A percentile compares a stretch with the other conserved stretches of the same genome.
Evolutionary conservation across 345 rosid species (phyloP).

Genomic region (Gynandropsis gynandra): DNA sequence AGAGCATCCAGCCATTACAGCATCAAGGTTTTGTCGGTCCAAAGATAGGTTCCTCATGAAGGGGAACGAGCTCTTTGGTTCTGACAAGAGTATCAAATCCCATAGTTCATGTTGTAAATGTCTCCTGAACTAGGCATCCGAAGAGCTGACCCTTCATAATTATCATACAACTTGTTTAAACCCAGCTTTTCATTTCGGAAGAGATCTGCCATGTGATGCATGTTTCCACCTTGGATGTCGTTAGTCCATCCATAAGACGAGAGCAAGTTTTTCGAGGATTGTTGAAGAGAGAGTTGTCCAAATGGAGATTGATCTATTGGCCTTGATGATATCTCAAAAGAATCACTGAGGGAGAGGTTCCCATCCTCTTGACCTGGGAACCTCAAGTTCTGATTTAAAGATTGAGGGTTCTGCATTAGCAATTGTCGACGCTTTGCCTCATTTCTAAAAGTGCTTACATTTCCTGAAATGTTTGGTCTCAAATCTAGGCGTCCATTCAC

Average conservation of each 20-base stretch:
- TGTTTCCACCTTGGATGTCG: conserved; percentile 55
- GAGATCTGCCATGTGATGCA: conserved; percentile 42
- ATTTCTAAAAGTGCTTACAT: conserved; percentile 41
- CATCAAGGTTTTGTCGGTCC: conserved; percentile 10
- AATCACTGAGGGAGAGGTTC: conserved; percentile 38
- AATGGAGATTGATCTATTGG: conserved; percentile 50
- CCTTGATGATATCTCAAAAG: conserved; percentile 56
- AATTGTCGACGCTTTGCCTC: conserved; percentile 51
- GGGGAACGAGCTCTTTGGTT: conserved; percentile 6
- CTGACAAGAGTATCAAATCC: conserved; percentile 39
- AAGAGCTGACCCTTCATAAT: conserved; percentile 55
- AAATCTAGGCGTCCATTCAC: conserved; percentile 47
- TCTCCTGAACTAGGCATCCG: conserved; percentile 58
- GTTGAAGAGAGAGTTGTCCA: conserved; percentile 42
- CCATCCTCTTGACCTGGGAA: conserved; percentile 34
- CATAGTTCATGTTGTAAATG: conserved; percentile 60
- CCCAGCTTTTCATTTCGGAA: conserved; percentile 63
- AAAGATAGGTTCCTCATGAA: conserved; percentile 9
- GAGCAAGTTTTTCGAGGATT: conserved; percentile 38
- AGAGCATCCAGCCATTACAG: not conserved
- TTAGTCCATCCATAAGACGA: conserved; percentile 59
- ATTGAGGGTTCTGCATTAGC: conserved; percentile 57
- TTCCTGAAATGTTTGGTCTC: conserved; percentile 47
- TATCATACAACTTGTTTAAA: conserved; percentile 33
- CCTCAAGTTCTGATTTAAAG: conserved; percentile 49